Evolutionary conservation across 345 rosid species (phyloP), one percentile per base, ranked within the genome.

Genomic region (Alliaria petiolata): DNA sequence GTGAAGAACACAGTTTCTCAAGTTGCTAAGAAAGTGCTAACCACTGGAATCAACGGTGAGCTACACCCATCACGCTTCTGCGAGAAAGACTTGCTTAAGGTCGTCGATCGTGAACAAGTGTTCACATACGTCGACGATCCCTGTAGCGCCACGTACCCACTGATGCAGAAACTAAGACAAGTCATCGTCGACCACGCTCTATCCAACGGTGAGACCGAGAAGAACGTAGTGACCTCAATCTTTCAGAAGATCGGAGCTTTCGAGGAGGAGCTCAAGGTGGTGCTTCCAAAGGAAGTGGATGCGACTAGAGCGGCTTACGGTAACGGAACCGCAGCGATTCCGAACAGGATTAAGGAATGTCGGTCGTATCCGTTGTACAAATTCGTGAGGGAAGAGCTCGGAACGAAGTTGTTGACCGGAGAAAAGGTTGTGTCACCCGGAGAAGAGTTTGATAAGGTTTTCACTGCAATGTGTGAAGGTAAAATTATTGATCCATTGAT

Each of bases 361-460:
- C 63, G 96, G 70, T 87, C 93, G 5, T 89, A 87, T 49, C 96
- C 96, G 4, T 5, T 89, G 52, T 87, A 89, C 79, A 82, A 57
- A 56, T 82, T 84, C 36, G 86, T 87, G 70, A 84, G 89, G 72
- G 89, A 84, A 49, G 85, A 80, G 73, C 71, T 87, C 1, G 85
- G 89, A n/a, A 86, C 89, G 0, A 43, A 74, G 34, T 28, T 87
- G 39, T 69, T 89, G 19, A 85, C 91, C 0, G 91, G 96, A 8
- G 96, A 89, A 36, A 83, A 82, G 45, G 79, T 74, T 3, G 60
- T 72, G 38, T 89, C 92, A 2, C 91, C 96, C 0, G 93, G 96
- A 8, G 92, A 89, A 76, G 96, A 89, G 64, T 85, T 83, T 20
- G 92, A 89, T 49, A 76, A 80, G 86, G 88, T 87, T 20, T 86